Conservation (phyloP, 345 rosid species). For the Gossypium sturtianum region DNA sequence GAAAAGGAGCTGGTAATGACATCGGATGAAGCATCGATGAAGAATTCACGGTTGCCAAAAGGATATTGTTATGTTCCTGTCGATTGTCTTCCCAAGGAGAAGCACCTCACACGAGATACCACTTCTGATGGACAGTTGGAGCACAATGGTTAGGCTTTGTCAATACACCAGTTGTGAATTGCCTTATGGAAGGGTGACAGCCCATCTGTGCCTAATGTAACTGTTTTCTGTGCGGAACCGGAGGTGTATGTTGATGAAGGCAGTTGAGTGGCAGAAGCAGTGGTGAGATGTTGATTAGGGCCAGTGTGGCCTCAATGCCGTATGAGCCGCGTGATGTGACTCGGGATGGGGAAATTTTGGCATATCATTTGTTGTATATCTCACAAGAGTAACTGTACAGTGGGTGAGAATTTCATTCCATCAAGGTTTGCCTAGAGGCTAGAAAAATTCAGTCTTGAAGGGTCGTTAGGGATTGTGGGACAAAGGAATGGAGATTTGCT, state of each 20-base stretch:
- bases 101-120: slow-evolving; percentile 36
- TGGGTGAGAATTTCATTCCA: neutral
- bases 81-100: slow-evolving; percentile 70
- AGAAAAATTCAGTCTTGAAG: neutral
- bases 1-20: slow-evolving; percentile 96
- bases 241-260: neutral
- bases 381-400: neutral
- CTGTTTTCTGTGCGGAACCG: slow-evolving; percentile 14
- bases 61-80: slow-evolving; percentile 88
- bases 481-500: neutral
- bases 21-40: slow-evolving; percentile 92
- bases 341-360: neutral
- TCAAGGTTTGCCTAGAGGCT: slow-evolving; percentile 19
- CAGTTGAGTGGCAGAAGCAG: slow-evolving; percentile 11
- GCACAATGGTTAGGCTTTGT: slow-evolving; percentile 29
- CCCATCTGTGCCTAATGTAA: slow-evolving; percentile 7
- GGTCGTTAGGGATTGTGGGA: neutral
- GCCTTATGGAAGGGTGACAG: slow-evolving; percentile 11
- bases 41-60: slow-evolving; percentile 86
- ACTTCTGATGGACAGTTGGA: slow-evolving; percentile 43
- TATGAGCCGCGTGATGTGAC: neutral
- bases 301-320: neutral
- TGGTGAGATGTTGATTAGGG: slow-evolving; percentile 6
- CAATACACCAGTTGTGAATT: neutral
- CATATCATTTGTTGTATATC: slow-evolving; percentile 4